phyloP scores from a whole-genome alignment of 1,284 basidiomycete species.

The Sporisorium reilianum region DNA sequence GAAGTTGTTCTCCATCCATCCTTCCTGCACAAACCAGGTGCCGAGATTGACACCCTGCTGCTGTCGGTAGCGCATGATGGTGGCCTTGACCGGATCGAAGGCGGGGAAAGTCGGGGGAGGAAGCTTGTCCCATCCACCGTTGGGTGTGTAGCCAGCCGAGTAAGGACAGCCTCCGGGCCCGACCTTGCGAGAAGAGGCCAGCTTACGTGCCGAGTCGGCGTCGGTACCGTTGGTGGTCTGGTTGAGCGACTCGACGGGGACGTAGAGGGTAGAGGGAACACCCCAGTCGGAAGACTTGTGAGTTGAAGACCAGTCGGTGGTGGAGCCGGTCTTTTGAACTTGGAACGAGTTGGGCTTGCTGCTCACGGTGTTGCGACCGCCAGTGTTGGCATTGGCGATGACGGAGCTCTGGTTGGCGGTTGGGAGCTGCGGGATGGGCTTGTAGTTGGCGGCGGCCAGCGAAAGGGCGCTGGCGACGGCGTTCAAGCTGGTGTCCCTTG shows the following conservation, averaged over 20 bases:
- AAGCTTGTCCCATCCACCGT: slow-evolving; percentile 52
- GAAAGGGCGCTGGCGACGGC: slow-evolving; percentile 61
- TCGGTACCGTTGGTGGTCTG: slow-evolving; percentile 14
- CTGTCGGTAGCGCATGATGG: slow-evolving; percentile 64
- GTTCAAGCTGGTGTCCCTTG: slow-evolving; percentile 45
- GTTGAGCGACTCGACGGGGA: slow-evolving; percentile 41
- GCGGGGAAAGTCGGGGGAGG: slow-evolving; percentile 54
- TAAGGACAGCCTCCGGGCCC: slow-evolving; percentile 61
- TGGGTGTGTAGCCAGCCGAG: slow-evolving; percentile 59
- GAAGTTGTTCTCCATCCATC: slow-evolving; percentile 81
- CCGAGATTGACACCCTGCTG: slow-evolving; percentile 63
- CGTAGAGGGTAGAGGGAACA: slow-evolving; percentile 51
- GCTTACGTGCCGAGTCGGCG: slow-evolving; percentile 25
- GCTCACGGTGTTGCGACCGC: slow-evolving; percentile 23
- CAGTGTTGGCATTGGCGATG: slow-evolving; percentile 1
- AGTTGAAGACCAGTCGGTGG: slow-evolving; percentile 32
- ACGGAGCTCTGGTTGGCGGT: slow-evolving; percentile 24
- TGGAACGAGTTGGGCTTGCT: slow-evolving; percentile 40
- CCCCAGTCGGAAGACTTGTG: slow-evolving; percentile 57
- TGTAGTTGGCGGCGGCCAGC: slow-evolving; percentile 67
- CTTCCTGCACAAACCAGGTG: slow-evolving; percentile 77
- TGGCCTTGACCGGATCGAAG: slow-evolving; percentile 64
- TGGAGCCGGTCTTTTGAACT: slow-evolving; percentile 33
- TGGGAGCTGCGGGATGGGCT: slow-evolving; percentile 63
- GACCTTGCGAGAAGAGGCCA: slow-evolving; percentile 46